Evolutionary conservation across 495 filamentous ascomycete genomes (phyloP), one percentile per base, ranked within the genome.

Genomic region (Melanomma pulvis-pyrius): DNA sequence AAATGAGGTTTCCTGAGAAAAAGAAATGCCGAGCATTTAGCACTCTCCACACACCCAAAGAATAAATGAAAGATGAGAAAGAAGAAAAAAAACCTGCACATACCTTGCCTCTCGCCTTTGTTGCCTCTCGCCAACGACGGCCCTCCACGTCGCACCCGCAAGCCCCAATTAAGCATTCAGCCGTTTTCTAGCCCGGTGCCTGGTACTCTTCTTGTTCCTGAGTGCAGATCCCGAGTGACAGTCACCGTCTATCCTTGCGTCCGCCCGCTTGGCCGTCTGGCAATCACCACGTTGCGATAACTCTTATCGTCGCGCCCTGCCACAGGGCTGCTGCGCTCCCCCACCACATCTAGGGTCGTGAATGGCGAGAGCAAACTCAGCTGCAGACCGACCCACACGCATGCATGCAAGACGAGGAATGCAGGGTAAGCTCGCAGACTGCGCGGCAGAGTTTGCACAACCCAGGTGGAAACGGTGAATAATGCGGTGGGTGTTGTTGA

Each of bases 261-360:
- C 52, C 25, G 13, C 57, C 30, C 39, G 39, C 39, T 44, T 44
- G 39, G 8, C 39, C 39, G 39, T n/a, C n/a, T n/a, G n/a, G n/a
- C n/a, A n/a, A n/a, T n/a, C 6, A n/a, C 44, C 58, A 61, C 44
- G 58, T 61, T 61, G 58, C 46, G 58, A 61, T 51, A 52, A 34
- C n/a, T 5, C 25, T 52, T 50, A 61, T 30, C 36, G 11, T 50
- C 3, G 47, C 22, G 58, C 58, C 58, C 39, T 61, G 47, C 25
- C 19, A 24, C 44, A 50, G 58, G 58, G 58, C 58, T 61, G 58
- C 46, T 17, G 58, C 9, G 3, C 17, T 44, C 13, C n/a, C n/a
- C 13, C 39, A 44, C 39, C 17, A n/a, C 39, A n/a, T 39, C 30
- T 25, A 1, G 29, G 32, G 29, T 19, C 25, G 29, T 41, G 29